Base-by-base conservation (phyloP, 371 early-diverging fungal genomes). In the Thermomucor indicae-seudaticae region DNA sequence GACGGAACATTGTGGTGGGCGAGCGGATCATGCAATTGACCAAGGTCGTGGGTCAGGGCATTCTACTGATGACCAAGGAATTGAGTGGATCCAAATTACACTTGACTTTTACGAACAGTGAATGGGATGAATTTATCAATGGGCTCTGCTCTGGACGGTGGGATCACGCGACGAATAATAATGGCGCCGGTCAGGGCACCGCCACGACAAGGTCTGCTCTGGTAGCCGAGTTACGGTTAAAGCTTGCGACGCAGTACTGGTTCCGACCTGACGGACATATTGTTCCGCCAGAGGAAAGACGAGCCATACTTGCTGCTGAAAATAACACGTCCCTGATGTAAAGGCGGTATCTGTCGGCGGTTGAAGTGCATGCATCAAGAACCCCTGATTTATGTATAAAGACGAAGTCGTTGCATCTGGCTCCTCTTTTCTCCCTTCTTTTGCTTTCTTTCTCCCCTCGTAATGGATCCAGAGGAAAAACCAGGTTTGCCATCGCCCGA, bases 41-140 rank as follows among this genome's bases (percentile, higher is more conserved):
- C 28, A 64, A 67, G 23, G 55, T 64, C 0, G 67, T 71, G 2
- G 75, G 75, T 0, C 65, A 69, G 51, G 75, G 75, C 28, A 58
- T 75, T 0, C 40, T 75, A 11, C 34, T 71, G 30, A 71, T 75
- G 72, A 75, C 75, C 34, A 75, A 75, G 42, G 75, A 75, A 51
- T 40, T 75, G 14, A 69, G 70, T 44, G 75, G 75, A 14, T 71
- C 72, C 16, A 75, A 75, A 38, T 46, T 75, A 1, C 75, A 75
- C 39, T 45, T 75, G 27, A 75, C 75, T 2, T 75, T 75, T 25
- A 75, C 75, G 14, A 75, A 75, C 35, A 68, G 60, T 29, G 75
- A 75, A 49, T 75, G 75, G 75, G 72, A 71, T 24, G 70, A 67
- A 14, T 74, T 74, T 30, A 62, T 74, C 14, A 49, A 57, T 11